Percentiles rank a stretch among this genome's conserved stretches.
phyloP scores from a whole-genome alignment of 495 filamentous ascomycete species.

The Aspergillus incahuasiensis region DNA sequence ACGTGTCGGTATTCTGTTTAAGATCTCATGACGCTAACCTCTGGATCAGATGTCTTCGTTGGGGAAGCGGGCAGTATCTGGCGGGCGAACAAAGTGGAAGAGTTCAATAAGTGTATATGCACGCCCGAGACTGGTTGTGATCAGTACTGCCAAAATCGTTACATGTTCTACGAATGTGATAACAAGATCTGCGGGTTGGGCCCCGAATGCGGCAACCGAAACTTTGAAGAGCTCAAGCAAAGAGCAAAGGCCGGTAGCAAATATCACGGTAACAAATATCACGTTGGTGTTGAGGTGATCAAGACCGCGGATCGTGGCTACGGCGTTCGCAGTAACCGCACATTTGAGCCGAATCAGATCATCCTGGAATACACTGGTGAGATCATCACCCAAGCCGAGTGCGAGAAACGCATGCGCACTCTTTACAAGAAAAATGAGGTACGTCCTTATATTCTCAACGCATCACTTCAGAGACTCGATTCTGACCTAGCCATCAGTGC shows the following conservation, averaged over 20 bases:
- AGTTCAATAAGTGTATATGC: constrained; percentile 79
- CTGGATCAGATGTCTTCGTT: constrained; percentile 72
- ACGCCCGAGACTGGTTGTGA: constrained; percentile 72
- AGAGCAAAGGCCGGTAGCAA: constrained; percentile 72
- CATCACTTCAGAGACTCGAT: constrained; percentile 1
- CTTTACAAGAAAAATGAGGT: constrained; percentile 91
- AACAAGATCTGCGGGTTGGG: constrained; percentile 79
- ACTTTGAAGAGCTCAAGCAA: constrained; percentile 73
- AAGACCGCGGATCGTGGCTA: constrained; percentile 86
- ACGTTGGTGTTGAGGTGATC: constrained; percentile 89
- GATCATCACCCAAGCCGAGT: constrained; percentile 91
- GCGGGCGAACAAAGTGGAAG: constrained; percentile 71
- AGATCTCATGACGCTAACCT: constrained; percentile 16
- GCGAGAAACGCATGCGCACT: constrained; percentile 86
- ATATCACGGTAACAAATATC: constrained; percentile 79
- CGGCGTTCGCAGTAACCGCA: constrained; percentile 84
- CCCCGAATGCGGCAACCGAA: constrained; percentile 74
- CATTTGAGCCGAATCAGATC: constrained; percentile 85
- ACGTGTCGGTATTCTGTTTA: constrained; percentile 24
- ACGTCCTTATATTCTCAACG: constrained; percentile 20
- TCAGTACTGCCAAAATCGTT: constrained; percentile 85
- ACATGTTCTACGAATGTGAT: constrained; percentile 97
- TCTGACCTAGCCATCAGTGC: constrained; percentile 51
- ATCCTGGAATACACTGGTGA: constrained; percentile 98
- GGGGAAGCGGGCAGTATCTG: constrained; percentile 82